phyloP scores from a whole-genome alignment of 179 eudicot genomes.

The Spergularia azorica region DNA sequence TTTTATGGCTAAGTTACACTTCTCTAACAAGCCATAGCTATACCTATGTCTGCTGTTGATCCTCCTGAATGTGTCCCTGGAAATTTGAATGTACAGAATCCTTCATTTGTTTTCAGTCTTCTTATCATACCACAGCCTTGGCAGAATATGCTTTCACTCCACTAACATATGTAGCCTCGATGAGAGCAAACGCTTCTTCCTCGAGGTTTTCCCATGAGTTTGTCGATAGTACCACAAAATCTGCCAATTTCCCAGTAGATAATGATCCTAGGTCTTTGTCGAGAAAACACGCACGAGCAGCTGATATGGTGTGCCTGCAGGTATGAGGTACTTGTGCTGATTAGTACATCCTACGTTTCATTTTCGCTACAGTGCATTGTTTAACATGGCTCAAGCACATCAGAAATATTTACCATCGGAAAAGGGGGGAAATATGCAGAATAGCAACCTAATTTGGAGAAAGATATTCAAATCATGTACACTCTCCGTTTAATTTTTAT shows the following conservation, averaged over 20 bases:
- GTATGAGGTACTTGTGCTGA: neutral
- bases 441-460: too few relatives aligned
- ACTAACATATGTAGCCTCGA: conserved; percentile 81
- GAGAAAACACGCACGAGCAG: conserved; percentile 81
- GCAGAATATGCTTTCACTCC: conserved; percentile 57
- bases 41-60: too few relatives aligned
- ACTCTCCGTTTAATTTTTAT: too few relatives aligned
- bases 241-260: conserved; percentile 82
- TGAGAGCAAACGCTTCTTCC: conserved; percentile 51
- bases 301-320: conserved; percentile 87
- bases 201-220: conserved; percentile 69
- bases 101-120: neutral
- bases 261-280: conserved; percentile 80
- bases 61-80: too few relatives aligned
- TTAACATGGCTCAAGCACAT: neutral
- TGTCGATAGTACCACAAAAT: conserved; percentile 72
- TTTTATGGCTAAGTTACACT: too few relatives aligned
- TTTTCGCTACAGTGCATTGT: too few relatives aligned
- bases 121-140: conserved; percentile 17
- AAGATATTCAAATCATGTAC: too few relatives aligned
- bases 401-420: too few relatives aligned
- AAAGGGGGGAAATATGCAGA: too few relatives aligned
- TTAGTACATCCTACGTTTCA: too few relatives aligned
- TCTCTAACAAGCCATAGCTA: too few relatives aligned
- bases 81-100: neutral